Percentiles rank a stretch among this genome's conserved stretches.
These are phyloP conservation scores for Colletotrichum tamarilloi DNA, from an alignment of 2,329 filamentous ascomycete species.

Conservation along the genomic window DNA sequence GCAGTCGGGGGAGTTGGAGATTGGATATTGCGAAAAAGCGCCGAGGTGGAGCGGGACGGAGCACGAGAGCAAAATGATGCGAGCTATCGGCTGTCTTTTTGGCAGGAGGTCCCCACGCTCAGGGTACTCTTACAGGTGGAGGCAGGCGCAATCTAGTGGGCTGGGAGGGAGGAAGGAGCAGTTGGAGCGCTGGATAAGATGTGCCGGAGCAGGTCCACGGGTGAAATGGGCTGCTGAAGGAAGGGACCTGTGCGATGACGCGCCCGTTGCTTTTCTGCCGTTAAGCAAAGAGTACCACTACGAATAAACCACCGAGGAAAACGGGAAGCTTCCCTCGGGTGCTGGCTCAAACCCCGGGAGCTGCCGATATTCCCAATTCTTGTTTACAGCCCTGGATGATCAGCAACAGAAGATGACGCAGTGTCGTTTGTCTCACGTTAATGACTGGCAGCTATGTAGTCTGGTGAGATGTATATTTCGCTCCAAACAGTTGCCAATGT, in stretches of 20 bases:
- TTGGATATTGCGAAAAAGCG: constrained; percentile 36
- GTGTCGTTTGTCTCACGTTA: neutral
- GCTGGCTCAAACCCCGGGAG: constrained; percentile 25
- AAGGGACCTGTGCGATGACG: constrained; percentile 34
- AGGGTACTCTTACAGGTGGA: constrained; percentile 22
- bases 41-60: constrained; percentile 35
- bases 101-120: constrained; percentile 23
- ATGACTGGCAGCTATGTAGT: neutral
- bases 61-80: constrained; percentile 36
- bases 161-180: constrained; percentile 11
- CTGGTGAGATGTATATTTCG: neutral
- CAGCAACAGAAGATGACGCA: constrained; percentile 25
- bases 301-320: neutral
- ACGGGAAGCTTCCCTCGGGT: constrained; percentile 1
- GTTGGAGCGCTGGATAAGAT: constrained; percentile 11
- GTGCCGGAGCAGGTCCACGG: constrained; percentile 7
- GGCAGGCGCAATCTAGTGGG: constrained; percentile 18
- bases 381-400: constrained; percentile 22
- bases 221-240: constrained; percentile 18
- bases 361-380: constrained; percentile 18
- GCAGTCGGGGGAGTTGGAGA: constrained; percentile 31
- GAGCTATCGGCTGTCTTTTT: constrained; percentile 32
- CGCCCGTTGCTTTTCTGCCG: neutral
- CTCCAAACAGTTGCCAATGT: neutral
- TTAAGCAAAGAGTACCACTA: neutral